Evolutionary conservation across 2,329 filamentous ascomycete genomes (phyloP).

Genomic region (Cladobotryum protrusum): DNA sequence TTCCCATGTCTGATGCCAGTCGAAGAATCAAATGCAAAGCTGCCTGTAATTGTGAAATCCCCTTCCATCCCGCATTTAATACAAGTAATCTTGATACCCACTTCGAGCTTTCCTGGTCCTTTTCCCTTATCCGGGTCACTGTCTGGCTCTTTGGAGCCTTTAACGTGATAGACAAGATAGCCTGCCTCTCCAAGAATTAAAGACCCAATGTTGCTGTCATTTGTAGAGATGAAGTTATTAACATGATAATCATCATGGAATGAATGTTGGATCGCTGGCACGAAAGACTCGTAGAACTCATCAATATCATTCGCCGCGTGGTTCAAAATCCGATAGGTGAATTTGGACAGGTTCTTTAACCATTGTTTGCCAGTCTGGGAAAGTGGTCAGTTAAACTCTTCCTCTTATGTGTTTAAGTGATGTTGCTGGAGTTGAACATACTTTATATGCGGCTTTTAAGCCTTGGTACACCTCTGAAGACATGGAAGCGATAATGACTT

Average conservation of each 20-base stretch:
- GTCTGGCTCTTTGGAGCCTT: background rate
- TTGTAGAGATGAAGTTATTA: background rate
- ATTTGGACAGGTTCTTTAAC: background rate
- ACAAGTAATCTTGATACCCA: background rate
- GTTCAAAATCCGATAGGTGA: background rate
- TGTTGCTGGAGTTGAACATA: background rate
- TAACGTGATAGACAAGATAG: background rate
- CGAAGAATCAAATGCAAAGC: background rate
- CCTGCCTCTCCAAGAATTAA: background rate
- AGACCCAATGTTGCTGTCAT: background rate
- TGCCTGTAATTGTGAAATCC: slow-evolving; percentile 2
- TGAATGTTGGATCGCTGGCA: background rate
- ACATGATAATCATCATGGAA: background rate
- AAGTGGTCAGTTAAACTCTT: background rate
- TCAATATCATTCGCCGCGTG: background rate
- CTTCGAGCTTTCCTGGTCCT: background rate
- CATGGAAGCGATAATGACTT: background rate
- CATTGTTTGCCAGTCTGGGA: background rate
- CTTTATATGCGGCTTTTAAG: background rate
- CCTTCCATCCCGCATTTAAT: slow-evolving; percentile 4
- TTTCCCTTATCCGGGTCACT: background rate
- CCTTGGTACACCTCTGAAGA: background rate
- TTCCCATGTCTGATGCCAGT: background rate
- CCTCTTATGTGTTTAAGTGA: background rate
- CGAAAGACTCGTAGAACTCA: background rate